A percentile compares a stretch with the other conserved stretches of the same genome.
These are phyloP conservation scores for Rhodomyrtus tomentosa DNA, from an alignment of 345 rosid species.

Conservation along the genomic window DNA sequence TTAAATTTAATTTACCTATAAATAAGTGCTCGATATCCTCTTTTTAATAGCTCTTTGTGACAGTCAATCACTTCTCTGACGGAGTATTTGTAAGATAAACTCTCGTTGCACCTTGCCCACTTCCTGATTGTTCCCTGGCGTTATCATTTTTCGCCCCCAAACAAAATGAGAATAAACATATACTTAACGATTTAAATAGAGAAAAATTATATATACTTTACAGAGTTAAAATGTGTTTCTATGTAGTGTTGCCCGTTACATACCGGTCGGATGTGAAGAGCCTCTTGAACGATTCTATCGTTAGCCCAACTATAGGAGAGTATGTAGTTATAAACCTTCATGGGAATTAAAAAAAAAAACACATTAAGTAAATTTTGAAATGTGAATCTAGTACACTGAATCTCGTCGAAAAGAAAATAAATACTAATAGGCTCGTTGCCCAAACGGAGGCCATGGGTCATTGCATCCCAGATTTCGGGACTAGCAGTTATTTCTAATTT, in stretches of 20 bases:
- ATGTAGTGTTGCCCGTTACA: not conserved
- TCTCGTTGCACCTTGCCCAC: not conserved
- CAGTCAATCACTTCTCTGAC: not conserved
- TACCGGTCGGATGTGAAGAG: conserved; percentile 21
- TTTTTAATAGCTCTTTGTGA: not conserved
- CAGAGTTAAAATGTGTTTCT: not conserved
- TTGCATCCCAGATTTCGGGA: not conserved
- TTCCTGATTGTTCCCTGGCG: not conserved
- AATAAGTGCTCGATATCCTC: not conserved
- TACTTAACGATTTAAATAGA: not conserved
- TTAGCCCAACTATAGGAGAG: conserved; percentile 11
- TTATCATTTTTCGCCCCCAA: not conserved
- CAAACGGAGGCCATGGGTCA: too few species aligned
- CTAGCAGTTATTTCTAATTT: not conserved
- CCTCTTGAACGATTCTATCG: conserved; percentile 14
- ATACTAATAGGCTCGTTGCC: not conserved
- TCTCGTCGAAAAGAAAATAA: not conserved
- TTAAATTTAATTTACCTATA: not conserved
- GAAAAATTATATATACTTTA: not conserved
- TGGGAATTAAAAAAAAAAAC: not conserved
- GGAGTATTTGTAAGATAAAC: not conserved
- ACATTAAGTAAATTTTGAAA: not conserved
- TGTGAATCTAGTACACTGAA: not conserved
- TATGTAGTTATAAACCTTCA: not conserved
- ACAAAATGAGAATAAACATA: not conserved